phyloP scores from a whole-genome alignment of 257 asterid genomes.

The Penstemon newberryi region DNA sequence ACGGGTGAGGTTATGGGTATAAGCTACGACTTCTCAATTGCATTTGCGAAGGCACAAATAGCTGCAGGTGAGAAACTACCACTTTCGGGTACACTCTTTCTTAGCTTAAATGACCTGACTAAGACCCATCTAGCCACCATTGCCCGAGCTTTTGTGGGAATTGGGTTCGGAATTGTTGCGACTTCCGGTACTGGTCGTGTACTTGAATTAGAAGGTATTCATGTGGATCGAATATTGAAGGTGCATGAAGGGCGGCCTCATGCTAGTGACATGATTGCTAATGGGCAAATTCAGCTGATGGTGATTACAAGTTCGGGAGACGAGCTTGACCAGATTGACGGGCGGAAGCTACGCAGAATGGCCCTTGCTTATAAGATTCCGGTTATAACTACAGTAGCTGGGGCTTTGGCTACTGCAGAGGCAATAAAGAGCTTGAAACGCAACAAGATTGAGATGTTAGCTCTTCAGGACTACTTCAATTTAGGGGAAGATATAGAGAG shows the following conservation, averaged over 20 bases:
- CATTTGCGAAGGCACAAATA: constrained; percentile 88
- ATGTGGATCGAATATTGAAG: constrained; percentile 79
- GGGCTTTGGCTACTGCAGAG: constrained; percentile 94
- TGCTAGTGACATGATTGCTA: constrained; percentile 86
- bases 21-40: constrained; percentile 58
- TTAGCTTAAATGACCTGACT: constrained; percentile 81
- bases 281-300: constrained; percentile 84
- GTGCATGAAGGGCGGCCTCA: constrained; percentile 97
- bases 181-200: constrained; percentile 94
- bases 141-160: constrained; percentile 59
- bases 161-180: constrained; percentile 72
- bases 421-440: constrained; percentile 83
- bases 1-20: constrained; percentile 99
- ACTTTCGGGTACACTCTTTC: constrained; percentile 75
- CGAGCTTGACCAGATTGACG: constrained; percentile 83
- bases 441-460: constrained; percentile 80
- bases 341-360: constrained; percentile 86
- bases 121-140: constrained; percentile 65
- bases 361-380: constrained; percentile 94
- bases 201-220: constrained; percentile 67
- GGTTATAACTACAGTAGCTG: constrained; percentile 86
- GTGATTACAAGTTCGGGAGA: constrained; percentile 94
- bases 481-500: constrained; percentile 31
- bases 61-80: constrained; percentile 95
- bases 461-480: constrained; percentile 89